A percentile compares a stretch with the other conserved stretches of the same genome.
These are phyloP conservation scores for Castanea crenata DNA, from an alignment of 306 rosid genomes.

Conservation along the genomic window DNA sequence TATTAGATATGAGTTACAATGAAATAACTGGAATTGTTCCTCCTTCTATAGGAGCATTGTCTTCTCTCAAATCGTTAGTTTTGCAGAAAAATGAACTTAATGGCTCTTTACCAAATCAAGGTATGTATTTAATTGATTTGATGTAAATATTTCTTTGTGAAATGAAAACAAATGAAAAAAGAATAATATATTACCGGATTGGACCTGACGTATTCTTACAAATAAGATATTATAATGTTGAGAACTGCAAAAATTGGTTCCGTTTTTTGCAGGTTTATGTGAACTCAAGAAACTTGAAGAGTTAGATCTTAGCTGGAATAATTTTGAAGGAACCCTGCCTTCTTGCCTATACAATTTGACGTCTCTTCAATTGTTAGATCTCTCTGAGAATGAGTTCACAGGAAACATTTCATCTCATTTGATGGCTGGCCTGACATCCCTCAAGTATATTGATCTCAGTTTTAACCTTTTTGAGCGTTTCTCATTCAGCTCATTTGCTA, in stretches of 20 bases:
- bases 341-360: constrained; percentile 14
- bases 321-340: constrained; percentile 7
- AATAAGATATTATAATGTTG: no score
- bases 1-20: background rate
- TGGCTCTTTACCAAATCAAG: background rate
- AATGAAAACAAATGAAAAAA: no score
- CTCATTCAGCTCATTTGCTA: constrained; percentile 10
- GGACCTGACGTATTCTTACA: no score
- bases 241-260: background rate
- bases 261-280: constrained; percentile 3
- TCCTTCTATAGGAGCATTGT: background rate
- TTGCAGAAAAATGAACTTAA: background rate
- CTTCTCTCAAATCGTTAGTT: background rate
- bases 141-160: no score
- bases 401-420: constrained; percentile 7
- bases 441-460: background rate
- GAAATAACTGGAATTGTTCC: background rate
- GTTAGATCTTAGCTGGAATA: constrained; percentile 3
- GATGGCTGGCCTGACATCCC: background rate
- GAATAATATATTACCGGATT: no score
- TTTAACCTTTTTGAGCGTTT: constrained; percentile 17
- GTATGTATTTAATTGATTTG: background rate
- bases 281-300: background rate
- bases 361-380: constrained; percentile 10
- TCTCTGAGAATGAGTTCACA: background rate